Conservation (phyloP, 306 rosid species). For the Aeschynomene evenia region DNA sequence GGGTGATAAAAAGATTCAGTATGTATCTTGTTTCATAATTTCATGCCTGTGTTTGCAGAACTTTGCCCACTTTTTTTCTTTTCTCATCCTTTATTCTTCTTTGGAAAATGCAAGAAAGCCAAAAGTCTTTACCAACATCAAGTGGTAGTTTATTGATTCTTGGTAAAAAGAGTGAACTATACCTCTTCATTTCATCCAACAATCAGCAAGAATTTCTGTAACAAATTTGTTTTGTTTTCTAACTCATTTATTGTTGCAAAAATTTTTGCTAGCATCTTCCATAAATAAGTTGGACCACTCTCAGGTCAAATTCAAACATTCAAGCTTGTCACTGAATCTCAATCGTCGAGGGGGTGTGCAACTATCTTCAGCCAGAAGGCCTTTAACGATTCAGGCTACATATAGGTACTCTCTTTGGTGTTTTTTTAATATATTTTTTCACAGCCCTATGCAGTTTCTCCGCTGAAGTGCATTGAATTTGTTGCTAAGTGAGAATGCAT, state of each 20-base stretch:
- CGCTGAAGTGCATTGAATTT: neutral
- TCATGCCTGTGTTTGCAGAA: neutral
- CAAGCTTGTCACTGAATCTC: constrained; percentile 38
- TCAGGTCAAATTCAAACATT: constrained; percentile 40
- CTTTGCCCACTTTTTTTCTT: neutral
- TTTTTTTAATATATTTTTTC: neutral
- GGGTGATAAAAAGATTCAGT: neutral
- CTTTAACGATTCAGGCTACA: constrained; percentile 66
- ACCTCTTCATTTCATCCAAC: too few species aligned
- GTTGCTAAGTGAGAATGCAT: neutral
- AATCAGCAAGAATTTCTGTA: too few species aligned
- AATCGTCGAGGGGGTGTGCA: constrained; percentile 38
- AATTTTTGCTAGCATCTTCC: constrained; percentile 43
- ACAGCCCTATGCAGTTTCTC: neutral
- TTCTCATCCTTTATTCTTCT: neutral
- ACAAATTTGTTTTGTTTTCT: neutral
- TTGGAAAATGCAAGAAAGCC: neutral
- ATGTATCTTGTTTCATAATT: neutral
- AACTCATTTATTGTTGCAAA: neutral
- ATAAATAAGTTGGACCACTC: constrained; percentile 39
- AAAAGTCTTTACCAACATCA: too few species aligned
- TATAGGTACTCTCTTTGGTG: constrained; percentile 52
- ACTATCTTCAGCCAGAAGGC: constrained; percentile 46
- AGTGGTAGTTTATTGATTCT: too few species aligned
- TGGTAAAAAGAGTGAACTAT: too few species aligned